Evolutionary conservation across 345 rosid species (phyloP).

Genomic region (Cardiospermum halicacabum): DNA sequence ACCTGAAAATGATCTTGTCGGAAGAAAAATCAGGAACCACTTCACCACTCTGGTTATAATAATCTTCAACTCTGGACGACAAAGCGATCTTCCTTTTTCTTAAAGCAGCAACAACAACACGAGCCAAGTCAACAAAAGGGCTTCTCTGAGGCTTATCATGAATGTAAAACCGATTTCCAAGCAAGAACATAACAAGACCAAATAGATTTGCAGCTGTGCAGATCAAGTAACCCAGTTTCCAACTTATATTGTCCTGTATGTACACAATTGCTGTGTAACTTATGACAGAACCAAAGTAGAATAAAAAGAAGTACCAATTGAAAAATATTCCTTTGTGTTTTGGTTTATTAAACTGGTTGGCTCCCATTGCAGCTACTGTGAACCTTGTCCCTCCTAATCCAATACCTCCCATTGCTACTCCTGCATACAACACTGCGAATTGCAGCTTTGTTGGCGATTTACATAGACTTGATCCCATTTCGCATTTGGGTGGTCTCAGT

Average conservation of each 20-base stretch:
- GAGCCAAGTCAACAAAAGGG: background rate
- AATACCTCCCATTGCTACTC: slow-evolving; percentile 12
- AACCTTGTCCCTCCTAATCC: slow-evolving; percentile 17
- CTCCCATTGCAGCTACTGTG: slow-evolving; percentile 16
- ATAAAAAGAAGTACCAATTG: slow-evolving; percentile 21
- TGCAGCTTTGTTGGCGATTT: slow-evolving; percentile 12
- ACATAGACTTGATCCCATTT: slow-evolving; percentile 4
- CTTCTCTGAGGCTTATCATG: background rate
- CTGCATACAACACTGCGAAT: slow-evolving; percentile 14
- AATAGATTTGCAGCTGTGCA: slow-evolving; percentile 10
- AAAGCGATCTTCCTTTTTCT: background rate
- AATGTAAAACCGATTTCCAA: background rate
- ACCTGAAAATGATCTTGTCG: slow-evolving; percentile 12
- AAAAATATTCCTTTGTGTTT: slow-evolving; percentile 13
- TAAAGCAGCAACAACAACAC: background rate
- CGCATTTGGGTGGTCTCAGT: slow-evolving; percentile 17
- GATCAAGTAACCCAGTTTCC: slow-evolving; percentile 21
- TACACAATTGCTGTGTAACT: slow-evolving; percentile 17
- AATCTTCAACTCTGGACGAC: background rate
- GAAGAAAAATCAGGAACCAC: background rate
- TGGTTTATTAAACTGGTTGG: slow-evolving; percentile 16
- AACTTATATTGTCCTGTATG: slow-evolving; percentile 20
- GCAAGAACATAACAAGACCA: background rate
- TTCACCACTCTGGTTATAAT: background rate
- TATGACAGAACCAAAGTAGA: background rate